phyloP scores from a whole-genome alignment of 805 yeast genomes.

The Yamadazyma endophytica region DNA sequence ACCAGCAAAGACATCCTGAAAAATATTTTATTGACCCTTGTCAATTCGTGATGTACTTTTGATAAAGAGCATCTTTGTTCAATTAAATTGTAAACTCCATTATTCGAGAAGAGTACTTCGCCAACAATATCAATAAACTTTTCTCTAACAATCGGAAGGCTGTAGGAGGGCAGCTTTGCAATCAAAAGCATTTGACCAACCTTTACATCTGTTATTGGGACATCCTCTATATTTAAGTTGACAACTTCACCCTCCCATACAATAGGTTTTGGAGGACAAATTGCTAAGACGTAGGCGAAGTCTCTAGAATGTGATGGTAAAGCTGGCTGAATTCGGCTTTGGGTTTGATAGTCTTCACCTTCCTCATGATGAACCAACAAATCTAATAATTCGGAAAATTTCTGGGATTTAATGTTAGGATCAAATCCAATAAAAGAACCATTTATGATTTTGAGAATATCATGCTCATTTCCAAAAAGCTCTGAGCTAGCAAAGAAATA shows the following conservation, averaged over 20 bases:
- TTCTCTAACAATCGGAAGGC: conserved; percentile 51
- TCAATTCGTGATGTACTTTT: conserved; percentile 69
- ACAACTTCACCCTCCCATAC: conserved; percentile 86
- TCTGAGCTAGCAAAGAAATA: conserved; percentile 75
- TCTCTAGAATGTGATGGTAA: conserved; percentile 19
- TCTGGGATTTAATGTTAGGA: conserved; percentile 19
- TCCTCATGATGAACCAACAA: conserved; percentile 14
- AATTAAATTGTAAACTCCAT: conserved; percentile 32
- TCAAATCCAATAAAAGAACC: conserved; percentile 39
- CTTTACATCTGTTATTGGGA: conserved; percentile 54
- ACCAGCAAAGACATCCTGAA: conserved; percentile 64
- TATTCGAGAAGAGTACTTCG: conserved; percentile 44
- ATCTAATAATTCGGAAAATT: conserved; percentile 25
- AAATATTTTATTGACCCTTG: conserved; percentile 59
- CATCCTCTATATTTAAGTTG: conserved; percentile 44
- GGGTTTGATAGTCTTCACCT: conserved; percentile 11
- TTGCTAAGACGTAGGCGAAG: conserved; percentile 62
- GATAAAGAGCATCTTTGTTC: conserved; percentile 70
- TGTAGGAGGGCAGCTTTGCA: conserved; percentile 61
- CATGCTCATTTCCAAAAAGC: conserved; percentile 37
- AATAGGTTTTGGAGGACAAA: conserved; percentile 79
- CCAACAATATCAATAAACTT: conserved; percentile 56
- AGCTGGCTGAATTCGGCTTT: conserved; percentile 11
- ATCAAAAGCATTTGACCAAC: conserved; percentile 66
- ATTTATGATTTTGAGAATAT: conserved; percentile 33